Base-by-base conservation (phyloP, 1,284 basidiomycete species). In the Cutaneotrichosporon sp. region DNA sequence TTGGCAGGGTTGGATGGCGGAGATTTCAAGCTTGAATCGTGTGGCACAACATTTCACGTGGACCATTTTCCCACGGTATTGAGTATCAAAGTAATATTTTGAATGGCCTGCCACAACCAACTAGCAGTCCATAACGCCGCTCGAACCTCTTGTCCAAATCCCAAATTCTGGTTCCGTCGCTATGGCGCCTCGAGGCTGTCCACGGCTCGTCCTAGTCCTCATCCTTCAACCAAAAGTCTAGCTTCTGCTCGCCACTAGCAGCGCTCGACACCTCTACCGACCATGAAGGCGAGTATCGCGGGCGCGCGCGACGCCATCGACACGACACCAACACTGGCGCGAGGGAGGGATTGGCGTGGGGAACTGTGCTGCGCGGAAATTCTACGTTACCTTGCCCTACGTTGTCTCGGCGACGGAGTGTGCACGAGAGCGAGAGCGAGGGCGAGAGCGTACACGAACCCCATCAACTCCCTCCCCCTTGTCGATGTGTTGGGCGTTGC, bases 161-260 rank as follows among this genome's bases (percentile, higher is more conserved):
- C 18, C 7, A 46, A 36, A 46, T 31, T 26, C 50, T n/a, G 50
- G 50, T 22, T 31, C 22, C 22, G 51, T 53, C 31, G 18, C 34
- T 36, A 34, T 34, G 1, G 34, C 34, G 34, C 34, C 34, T 36
- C 34, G 34, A 36, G 34, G 34, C 34, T 36, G 34, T 36, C 34
- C 34, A 36, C 34, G 34, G 34, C 38, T 56, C 38, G 36, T 56
- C 55, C 38, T 56, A 38, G 55, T 42, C 36, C 55, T 36, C 55
- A 56, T 56, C 55, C 55, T 42, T 56, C 55, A 56, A 56, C 55
- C 55, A 56, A 56, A 56, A 56, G 55, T 56, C 55, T 56, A 56
- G 55, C 55, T 30, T 16, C 55, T 56, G 55, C 55, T 56, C 36
- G 36, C 14, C 21, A 30, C 38, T 21, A 36, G 55, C 55, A 56